phyloP scores from a whole-genome alignment of 192 early-diverging fungal species.

The Gryganskiella cystojenkinii region DNA sequence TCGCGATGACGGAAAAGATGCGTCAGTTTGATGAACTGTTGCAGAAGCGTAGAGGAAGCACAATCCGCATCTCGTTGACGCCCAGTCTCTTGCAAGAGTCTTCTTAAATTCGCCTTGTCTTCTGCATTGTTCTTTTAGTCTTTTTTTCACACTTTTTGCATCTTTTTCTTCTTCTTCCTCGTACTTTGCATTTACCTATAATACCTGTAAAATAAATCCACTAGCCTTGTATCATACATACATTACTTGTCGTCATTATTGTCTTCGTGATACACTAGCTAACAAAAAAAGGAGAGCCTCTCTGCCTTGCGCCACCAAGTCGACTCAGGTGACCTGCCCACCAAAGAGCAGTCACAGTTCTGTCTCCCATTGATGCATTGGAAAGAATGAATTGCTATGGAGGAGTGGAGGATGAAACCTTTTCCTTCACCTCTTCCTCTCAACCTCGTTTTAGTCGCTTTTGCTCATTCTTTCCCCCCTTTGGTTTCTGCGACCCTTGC shows the following conservation, averaged over 20 bases:
- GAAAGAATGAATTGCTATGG: no score
- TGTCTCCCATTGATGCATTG: no score
- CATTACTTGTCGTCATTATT: not conserved
- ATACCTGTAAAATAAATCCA: slow-evolving; percentile 4
- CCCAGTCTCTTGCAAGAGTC: slow-evolving; percentile 44
- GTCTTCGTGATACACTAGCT: not conserved
- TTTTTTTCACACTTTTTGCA: not conserved
- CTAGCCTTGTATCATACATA: not conserved
- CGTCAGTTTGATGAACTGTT: slow-evolving; percentile 56
- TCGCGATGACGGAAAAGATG: slow-evolving; percentile 56
- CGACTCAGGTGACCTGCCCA: not conserved
- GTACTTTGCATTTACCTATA: not conserved
- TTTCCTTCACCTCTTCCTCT: no score
- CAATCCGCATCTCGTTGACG: slow-evolving; percentile 46
- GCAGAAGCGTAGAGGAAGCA: slow-evolving; percentile 50
- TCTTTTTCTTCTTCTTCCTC: slow-evolving; percentile 1
- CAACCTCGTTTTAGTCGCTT: slow-evolving; percentile 1
- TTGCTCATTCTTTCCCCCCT: not conserved
- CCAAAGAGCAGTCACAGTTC: not conserved
- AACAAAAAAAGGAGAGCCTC: no score
- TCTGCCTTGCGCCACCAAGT: no score
- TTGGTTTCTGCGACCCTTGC: not conserved
- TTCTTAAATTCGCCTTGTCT: not conserved
- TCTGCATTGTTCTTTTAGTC: not conserved
- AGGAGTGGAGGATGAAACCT: no score